phyloP scores from a whole-genome alignment of 139 green algal species.

The Picochlorum sp. region DNA sequence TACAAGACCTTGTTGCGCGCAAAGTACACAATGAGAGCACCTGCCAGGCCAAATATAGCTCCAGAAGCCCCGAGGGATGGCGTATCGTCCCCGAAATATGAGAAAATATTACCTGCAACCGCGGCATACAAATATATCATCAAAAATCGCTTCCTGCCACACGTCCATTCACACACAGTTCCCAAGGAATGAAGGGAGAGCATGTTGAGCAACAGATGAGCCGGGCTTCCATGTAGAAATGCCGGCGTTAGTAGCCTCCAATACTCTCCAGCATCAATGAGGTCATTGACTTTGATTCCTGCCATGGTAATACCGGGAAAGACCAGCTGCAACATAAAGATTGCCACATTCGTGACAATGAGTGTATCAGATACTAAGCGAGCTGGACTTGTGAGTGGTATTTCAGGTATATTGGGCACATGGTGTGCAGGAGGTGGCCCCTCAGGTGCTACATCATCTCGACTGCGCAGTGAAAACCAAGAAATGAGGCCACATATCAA shows the following conservation, averaged over 20 bases:
- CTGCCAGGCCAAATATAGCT: conserved; percentile 8
- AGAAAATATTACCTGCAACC: conserved; percentile 33
- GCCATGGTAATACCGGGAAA: not conserved
- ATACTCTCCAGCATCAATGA: conserved; percentile 55
- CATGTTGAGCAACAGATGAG: conserved; percentile 54
- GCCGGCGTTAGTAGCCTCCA: conserved; percentile 64
- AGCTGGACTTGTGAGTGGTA: not conserved
- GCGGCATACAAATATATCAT: conserved; percentile 29
- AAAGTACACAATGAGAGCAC: conserved; percentile 10
- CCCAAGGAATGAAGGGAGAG: conserved; percentile 28
- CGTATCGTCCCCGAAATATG: conserved; percentile 21
- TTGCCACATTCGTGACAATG: not conserved
- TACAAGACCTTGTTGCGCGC: conserved; percentile 1
- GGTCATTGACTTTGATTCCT: conserved; percentile 51
- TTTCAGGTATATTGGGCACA: no score
- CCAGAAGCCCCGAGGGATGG: conserved; percentile 30
- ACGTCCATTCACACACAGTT: conserved; percentile 22
- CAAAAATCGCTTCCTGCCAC: conserved; percentile 29
- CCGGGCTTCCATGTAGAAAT: conserved; percentile 60
- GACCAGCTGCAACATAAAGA: not conserved
- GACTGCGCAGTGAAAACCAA: no score
- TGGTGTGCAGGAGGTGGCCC: no score
- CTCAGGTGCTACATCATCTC: no score
- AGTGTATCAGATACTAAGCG: not conserved
- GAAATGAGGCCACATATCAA: no score